A percentile compares a stretch with the other conserved stretches of the same genome.
Conservation (phyloP, 1,284 basidiomycete genomes). For the Sanghuangporus sanghuang region DNA sequence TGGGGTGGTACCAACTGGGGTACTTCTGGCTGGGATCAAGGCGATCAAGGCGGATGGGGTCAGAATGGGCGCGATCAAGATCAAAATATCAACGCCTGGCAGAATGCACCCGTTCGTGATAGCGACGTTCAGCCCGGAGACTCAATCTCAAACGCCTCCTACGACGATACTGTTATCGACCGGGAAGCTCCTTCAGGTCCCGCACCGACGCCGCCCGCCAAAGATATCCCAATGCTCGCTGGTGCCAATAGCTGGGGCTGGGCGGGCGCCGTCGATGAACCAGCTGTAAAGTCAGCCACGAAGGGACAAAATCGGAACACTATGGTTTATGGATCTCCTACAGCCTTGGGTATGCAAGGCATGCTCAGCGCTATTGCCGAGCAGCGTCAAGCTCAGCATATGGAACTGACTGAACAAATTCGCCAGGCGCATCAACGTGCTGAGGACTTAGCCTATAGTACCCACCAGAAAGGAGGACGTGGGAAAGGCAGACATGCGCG, state of each 20-base stretch:
- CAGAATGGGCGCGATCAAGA: not conserved
- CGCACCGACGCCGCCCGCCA: not conserved
- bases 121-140: conserved; percentile 3
- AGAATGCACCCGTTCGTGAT: not conserved
- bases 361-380: conserved; percentile 7
- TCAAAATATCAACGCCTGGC: not conserved
- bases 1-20: not conserved
- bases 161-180: not conserved
- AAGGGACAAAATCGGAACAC: not conserved
- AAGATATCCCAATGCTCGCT: not conserved
- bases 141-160: conserved; percentile 6
- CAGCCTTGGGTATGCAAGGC: conserved; percentile 1
- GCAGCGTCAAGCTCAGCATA: conserved; percentile 6
- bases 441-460: not conserved
- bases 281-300: not conserved
- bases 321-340: not conserved
- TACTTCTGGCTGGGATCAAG: not conserved
- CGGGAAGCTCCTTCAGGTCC: not conserved
- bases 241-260: not conserved
- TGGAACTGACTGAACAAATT: not conserved
- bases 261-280: not conserved
- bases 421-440: not conserved
- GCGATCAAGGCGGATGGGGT: not conserved
- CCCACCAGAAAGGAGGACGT: not conserved
- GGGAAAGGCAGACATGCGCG: not conserved